phyloP scores from a whole-genome alignment of 176 grass and related monocot genomes.

The Aegilops sharonensis region DNA sequence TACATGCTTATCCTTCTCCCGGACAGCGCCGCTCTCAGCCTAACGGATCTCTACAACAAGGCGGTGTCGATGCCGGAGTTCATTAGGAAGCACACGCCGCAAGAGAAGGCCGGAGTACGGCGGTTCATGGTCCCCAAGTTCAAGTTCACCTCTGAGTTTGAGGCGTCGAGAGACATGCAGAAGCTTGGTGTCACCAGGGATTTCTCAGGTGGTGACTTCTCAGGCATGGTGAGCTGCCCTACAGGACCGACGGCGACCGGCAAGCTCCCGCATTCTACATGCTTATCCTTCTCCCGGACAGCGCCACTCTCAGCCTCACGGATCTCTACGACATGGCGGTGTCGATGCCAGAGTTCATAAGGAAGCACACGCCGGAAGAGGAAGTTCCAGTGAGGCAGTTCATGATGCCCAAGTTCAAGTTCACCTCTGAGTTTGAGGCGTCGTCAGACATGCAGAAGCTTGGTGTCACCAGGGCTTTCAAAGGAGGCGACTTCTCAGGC shows the following conservation, averaged over 20 bases:
- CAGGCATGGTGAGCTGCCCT: slow-evolving; percentile 13
- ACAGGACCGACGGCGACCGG: not conserved
- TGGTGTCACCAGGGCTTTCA: slow-evolving; percentile 12
- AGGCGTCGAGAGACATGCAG: not conserved
- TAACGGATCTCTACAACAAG: not conserved
- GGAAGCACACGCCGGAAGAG: not conserved
- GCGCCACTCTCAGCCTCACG: not conserved
- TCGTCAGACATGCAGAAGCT: not conserved
- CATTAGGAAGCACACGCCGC: slow-evolving; percentile 13
- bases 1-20: not conserved
- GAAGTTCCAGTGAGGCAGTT: not conserved
- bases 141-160: slow-evolving; percentile 38
- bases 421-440: slow-evolving; percentile 34
- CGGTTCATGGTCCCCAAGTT: slow-evolving; percentile 22
- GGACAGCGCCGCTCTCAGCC: not conserved
- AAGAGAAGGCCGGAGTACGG: not conserved
- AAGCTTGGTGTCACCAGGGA: slow-evolving; percentile 8
- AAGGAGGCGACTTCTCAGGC: slow-evolving; percentile 18
- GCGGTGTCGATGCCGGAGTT: slow-evolving; percentile 17
- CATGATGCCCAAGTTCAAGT: slow-evolving; percentile 32
- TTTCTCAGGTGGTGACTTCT: slow-evolving; percentile 18
- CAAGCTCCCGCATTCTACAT: not conserved
- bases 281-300: not conserved
- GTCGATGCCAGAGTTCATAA: slow-evolving; percentile 17
- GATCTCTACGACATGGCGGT: slow-evolving; percentile 24